Evolutionary conservation across 1,284 basidiomycete species (phyloP).

Genomic region (Apiotrichum brassicae): DNA sequence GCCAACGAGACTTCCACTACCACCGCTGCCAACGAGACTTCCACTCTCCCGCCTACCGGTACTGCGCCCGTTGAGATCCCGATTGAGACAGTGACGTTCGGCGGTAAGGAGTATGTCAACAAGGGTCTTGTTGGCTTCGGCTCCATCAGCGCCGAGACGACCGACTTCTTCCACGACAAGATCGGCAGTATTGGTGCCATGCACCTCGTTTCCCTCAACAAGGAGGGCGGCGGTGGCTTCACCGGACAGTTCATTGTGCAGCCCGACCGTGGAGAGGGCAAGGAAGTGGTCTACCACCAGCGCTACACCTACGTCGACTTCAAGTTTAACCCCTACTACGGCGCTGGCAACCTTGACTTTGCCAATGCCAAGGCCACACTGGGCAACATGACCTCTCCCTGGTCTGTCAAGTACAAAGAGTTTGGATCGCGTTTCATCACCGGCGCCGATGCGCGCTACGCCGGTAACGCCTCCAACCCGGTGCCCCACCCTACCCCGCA

Average conservation of each 20-base stretch:
- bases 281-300: conserved; percentile 57
- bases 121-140: conserved; percentile 44
- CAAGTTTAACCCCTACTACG: conserved; percentile 56
- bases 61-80: too few relatives aligned
- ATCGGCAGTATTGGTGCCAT: conserved; percentile 41
- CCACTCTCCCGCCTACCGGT: too few relatives aligned
- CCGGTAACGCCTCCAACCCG: conserved; percentile 39
- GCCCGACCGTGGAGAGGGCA: conserved; percentile 51
- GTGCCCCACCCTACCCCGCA: conserved; percentile 28
- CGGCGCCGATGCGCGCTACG: conserved; percentile 56
- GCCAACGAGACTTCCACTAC: too few relatives aligned
- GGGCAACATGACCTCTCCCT: conserved; percentile 50
- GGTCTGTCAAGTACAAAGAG: conserved; percentile 57
- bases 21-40: too few relatives aligned
- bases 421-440: conserved; percentile 40
- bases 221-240: conserved; percentile 30
- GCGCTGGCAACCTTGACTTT: conserved; percentile 45
- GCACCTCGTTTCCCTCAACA: conserved; percentile 16
- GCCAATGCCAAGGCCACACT: conserved; percentile 57
- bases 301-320: conserved; percentile 58
- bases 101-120: conserved; percentile 28
- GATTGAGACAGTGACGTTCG: conserved; percentile 12
- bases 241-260: conserved; percentile 52
- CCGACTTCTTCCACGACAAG: conserved; percentile 38
- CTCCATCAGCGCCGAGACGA: conserved; percentile 26